Evolutionary conservation across 768 basidiomycete species (phyloP), one percentile per base, ranked within the genome.

Genomic region (Mycena crocata): DNA sequence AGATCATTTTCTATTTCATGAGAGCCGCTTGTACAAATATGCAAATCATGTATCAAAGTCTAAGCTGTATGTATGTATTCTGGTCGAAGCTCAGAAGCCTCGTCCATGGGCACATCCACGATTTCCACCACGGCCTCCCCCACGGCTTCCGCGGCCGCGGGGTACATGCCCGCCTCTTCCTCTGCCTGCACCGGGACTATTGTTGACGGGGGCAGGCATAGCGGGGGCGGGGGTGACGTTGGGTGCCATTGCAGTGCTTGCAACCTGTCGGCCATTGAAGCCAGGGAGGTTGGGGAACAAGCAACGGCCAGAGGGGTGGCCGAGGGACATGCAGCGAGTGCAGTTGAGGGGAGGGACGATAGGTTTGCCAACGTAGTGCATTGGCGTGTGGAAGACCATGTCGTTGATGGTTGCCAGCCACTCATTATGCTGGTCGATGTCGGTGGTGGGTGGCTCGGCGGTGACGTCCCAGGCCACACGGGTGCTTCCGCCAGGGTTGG

Each of bases 381-480:
- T 51, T 17, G 31, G 30, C 2, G 60, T 52, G 50, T 23, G 14
- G 30, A 44, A 62, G 3, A 19, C 10, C 9, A 62, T 37, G 0
- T 3, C n/a, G 10, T 39, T 15, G 39, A 62, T 10, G 39, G 44
- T 17, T 1, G 28, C 1, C 39, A 52, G 31, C 26, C 37, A 52
- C 2, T 28, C 40, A 2, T 40, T 37, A 14, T 62, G 51, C 0
- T 30, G 24, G 28, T 30, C 4, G n/a, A 31, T 12, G n/a, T 5
- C 13, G 30, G 19, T 30, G n/a, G 60, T 44, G 24, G 60, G 60
- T 5, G 60, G 49, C 0, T 48, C 17, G 1, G 54, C 54, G 13
- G 54, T 55, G 39, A 55, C 54, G 39, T 40, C 42, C 54, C 54
- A 55, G 3, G 44, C 32, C n/a, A 19, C 19, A 24, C 13, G 57